Evolutionary conservation across 225 moss, liverwort and hornwort species (phyloP), one percentile per base, ranked within the genome.

Genomic region (Sphagnum contortum): DNA sequence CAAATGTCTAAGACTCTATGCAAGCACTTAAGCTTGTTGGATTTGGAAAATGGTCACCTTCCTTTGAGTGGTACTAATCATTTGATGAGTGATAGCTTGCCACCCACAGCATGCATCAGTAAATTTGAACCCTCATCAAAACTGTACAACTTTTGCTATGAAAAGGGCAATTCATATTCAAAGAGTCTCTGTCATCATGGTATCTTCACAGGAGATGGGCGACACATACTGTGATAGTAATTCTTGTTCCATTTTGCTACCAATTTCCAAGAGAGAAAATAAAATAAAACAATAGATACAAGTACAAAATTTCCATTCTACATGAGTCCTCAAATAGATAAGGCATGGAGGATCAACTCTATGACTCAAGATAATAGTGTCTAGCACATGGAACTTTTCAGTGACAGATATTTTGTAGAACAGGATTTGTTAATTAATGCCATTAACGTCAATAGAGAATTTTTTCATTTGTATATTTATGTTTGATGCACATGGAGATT

Each of bases 31-130:
- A 73, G 44, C 93, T 93, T 61, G 98, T 93, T 64, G 98, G 98
- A 73, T 98, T 93, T 60, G 98, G 98, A 66, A 98, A 98, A 68
- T 89, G 98, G 74, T 98, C 98, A 13, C 86, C 87, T 75, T 98
- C 98, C 75, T 98, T 91, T 0, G 98, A 86, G 5, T 87, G 90
- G 71, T 98, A 98, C 87, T 91, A 93, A 57, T 93, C 92, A 65
- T 98, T 93, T 5, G 93, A 70, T 29, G 93, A 89, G 63, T 98
- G 98, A 77, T 89, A 98, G 55, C 92, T 93, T 98, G 86, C 73
- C 53, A 67, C 60, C 10, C 45, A 59, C 49, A 13, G 49, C 48
- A 64, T 64, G 9, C 52, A 9, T 6, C 52, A 52, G 7, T 52
- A 0, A 9, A 6, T 9, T 52, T 9, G 9, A 6, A 52, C 0